Evolutionary conservation across 2,329 filamentous ascomycete genomes (phyloP).

Genomic region (Xylariaceae sp.): DNA sequence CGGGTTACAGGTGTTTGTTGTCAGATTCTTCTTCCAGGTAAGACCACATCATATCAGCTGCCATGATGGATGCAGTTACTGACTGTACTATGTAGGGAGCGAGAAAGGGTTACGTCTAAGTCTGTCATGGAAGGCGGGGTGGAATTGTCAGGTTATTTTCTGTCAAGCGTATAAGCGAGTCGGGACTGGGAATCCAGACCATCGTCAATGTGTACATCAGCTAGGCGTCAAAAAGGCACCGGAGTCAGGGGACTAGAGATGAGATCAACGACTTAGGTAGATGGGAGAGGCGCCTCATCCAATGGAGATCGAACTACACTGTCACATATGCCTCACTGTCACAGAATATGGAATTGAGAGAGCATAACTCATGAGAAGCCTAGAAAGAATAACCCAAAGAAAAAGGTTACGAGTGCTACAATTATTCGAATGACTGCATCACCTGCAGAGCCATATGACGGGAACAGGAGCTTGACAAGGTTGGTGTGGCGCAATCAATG

Average conservation of each 20-base stretch:
- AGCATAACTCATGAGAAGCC: too few species aligned
- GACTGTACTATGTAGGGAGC: constrained; percentile 45
- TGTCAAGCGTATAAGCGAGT: constrained; percentile 21
- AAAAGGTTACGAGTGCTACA: too few species aligned
- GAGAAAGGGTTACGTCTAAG: constrained; percentile 65
- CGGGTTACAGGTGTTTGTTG: constrained; percentile 91
- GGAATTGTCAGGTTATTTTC: constrained; percentile 7
- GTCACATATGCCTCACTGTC: too few species aligned
- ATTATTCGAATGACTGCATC: too few species aligned
- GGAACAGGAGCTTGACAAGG: too few species aligned
- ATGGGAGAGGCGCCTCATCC: too few species aligned
- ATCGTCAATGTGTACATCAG: constrained; percentile 22
- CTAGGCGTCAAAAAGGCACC: constrained; percentile 22
- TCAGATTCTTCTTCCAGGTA: constrained; percentile 97
- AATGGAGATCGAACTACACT: too few species aligned
- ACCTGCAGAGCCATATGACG: too few species aligned
- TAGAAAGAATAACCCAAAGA: too few species aligned
- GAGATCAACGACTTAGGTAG: constrained; percentile 1
- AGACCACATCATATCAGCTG: constrained; percentile 13
- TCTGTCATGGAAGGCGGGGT: constrained; percentile 16
- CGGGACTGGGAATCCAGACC: not conserved
- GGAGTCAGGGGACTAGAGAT: constrained; percentile 4
- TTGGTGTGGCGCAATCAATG: constrained; percentile 12
- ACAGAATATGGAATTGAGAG: too few species aligned
- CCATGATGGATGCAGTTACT: constrained; percentile 16